Evolutionary conservation across 208 protist species (phyloP), one percentile per base, ranked within the genome.

Genomic region (Leishmania tropica): DNA sequence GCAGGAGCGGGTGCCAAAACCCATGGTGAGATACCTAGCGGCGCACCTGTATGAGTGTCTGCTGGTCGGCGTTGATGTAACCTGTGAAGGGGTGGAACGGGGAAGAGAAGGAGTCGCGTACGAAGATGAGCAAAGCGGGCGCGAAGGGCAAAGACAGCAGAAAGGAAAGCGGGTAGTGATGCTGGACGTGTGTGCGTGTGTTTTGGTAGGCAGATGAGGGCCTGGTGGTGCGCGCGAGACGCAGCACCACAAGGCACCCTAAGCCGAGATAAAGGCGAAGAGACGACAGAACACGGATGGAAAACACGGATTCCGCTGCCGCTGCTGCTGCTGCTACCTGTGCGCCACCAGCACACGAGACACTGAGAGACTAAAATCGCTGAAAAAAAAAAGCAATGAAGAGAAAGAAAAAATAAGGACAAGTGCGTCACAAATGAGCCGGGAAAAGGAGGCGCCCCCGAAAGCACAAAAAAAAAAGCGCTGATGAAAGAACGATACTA

Each of bases 1-100:
- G 70, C 90, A 95, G 1, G 83, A 89, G 24, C 88, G 89, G 10
- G 89, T 87, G 28, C 87, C 87, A 17, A 88, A 56, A 3, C 91
- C 88, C 91, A 94, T 94, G 8, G 4, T 58, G 74, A 58, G n/a
- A 24, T 51, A 80, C 58, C 28, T n/a, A 53, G 68, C 72, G 31
- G 35, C 56, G 77, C 17, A 65, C 67, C 47, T 65, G 17, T 67
- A 42, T 10, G 40, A 31, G 21, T 21, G 24, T n/a, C n/a, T 10
- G 7, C 13, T 37, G 31, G 28, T 40, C n/a, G 19, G 11, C 76
- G 54, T 56, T 35, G 17, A 40, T 28, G 37, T 62, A 24, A 53
- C 51, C 13, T 28, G 17, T n/a, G 28, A 40, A 48, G 21, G 48
- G 65, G 51, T n/a, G 28, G 31, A 8, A 53, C 45, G 24, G 71